Percentiles rank a stretch among this genome's conserved stretches.
These are phyloP conservation scores for Zygoascus bituminiphila DNA, from an alignment of 805 yeast species.

Conservation along the genomic window DNA sequence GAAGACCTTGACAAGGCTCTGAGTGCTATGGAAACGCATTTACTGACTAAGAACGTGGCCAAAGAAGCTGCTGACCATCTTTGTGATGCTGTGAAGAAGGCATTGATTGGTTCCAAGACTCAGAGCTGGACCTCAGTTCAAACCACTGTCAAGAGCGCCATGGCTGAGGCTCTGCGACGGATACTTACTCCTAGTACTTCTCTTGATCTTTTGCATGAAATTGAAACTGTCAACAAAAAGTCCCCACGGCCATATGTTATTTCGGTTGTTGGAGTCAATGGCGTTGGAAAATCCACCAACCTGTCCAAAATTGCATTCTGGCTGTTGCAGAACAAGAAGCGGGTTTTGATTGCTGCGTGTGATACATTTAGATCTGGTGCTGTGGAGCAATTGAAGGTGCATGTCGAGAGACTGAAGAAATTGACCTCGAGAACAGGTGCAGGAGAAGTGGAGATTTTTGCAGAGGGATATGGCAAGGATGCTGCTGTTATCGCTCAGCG, in stretches of 20 bases:
- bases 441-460: slow-evolving; percentile 65
- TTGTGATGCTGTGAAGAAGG: slow-evolving; percentile 59
- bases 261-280: slow-evolving; percentile 95
- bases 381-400: slow-evolving; percentile 93
- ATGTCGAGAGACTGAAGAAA: slow-evolving; percentile 72
- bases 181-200: slow-evolving; percentile 89
- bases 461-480: slow-evolving; percentile 96
- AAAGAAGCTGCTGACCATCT: slow-evolving; percentile 76
- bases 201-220: slow-evolving; percentile 75
- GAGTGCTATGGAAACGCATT: slow-evolving; percentile 60
- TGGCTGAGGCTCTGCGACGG: slow-evolving; percentile 52
- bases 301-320: slow-evolving; percentile 91
- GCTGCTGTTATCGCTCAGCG: slow-evolving; percentile 89
- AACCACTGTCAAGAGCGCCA: slow-evolving; percentile 52
- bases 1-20: slow-evolving; percentile 60
- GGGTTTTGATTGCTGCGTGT: slow-evolving; percentile 88
- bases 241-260: slow-evolving; percentile 72
- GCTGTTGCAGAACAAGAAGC: slow-evolving; percentile 82
- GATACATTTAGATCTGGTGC: slow-evolving; percentile 98
- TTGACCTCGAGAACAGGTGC: slow-evolving; percentile 46
- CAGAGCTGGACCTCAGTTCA: slow-evolving; percentile 67
- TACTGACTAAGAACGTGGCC: slow-evolving; percentile 82
- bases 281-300: slow-evolving; percentile 96
- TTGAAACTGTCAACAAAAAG: slow-evolving; percentile 40
- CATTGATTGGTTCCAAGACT: slow-evolving; percentile 64